A percentile compares a stretch with the other conserved stretches of the same genome.
These are phyloP conservation scores for Apophysomyces elegans DNA, from an alignment of 371 early-diverging fungal genomes.

Conservation along the genomic window DNA sequence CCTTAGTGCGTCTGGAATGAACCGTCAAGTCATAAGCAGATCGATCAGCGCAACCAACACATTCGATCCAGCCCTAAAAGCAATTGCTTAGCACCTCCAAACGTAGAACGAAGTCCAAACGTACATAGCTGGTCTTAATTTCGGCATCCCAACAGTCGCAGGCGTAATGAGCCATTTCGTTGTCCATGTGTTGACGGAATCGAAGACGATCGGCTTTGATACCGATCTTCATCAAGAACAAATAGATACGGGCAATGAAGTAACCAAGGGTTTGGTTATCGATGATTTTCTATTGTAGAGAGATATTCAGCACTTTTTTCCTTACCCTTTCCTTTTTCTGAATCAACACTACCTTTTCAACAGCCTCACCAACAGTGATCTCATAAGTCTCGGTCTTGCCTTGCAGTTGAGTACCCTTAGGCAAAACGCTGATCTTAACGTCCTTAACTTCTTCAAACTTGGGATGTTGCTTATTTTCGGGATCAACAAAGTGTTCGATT, in stretches of 20 bases:
- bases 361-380: conserved; percentile 96
- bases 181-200: conserved; percentile 99
- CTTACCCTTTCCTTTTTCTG: background rate
- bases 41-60: conserved; percentile 99
- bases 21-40: conserved; percentile 98
- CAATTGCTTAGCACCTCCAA: background rate
- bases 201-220: conserved; percentile 89
- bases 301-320: no score
- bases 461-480: conserved; percentile 91
- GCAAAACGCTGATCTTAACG: conserved; percentile 78
- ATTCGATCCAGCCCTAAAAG: conserved; percentile 98
- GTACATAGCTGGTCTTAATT: conserved; percentile 82
- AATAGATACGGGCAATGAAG: conserved; percentile 96
- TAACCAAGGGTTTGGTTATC: conserved; percentile 99
- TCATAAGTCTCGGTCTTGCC: conserved; percentile 73
- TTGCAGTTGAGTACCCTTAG: conserved; percentile 77
- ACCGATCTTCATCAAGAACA: conserved; percentile 95
- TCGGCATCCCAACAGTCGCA: conserved; percentile 99
- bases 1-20: conserved; percentile 91
- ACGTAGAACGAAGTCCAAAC: conserved; percentile 12
- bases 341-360: conserved; percentile 55
- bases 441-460: conserved; percentile 89
- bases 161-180: conserved; percentile 99
- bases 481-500: conserved; percentile 99
- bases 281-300: conserved; percentile 67